phyloP scores from a whole-genome alignment of 2,329 filamentous ascomycete species.

The Talaromyces verruculosus region DNA sequence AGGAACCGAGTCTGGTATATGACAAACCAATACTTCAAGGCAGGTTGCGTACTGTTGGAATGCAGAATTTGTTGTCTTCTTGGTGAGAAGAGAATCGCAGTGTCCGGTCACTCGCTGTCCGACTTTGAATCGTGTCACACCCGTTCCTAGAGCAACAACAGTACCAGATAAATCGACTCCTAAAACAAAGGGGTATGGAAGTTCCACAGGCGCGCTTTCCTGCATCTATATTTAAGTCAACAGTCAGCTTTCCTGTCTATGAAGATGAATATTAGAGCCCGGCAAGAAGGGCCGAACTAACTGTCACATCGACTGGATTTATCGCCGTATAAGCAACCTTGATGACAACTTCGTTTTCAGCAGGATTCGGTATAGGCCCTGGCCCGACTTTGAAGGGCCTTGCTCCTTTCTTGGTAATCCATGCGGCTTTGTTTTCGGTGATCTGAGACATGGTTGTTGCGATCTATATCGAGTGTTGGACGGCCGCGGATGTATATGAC shows the following conservation, averaged over 20 bases:
- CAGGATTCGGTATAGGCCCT: constrained; percentile 19
- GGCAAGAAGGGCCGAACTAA: neutral
- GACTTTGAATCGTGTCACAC: constrained; percentile 44
- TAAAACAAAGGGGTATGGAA: constrained; percentile 36
- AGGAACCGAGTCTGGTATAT: constrained; percentile 36
- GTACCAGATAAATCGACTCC: constrained; percentile 49
- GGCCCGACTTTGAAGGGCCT: constrained; percentile 17
- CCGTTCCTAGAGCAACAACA: constrained; percentile 46
- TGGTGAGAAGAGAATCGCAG: constrained; percentile 2
- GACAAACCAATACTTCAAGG: constrained; percentile 9
- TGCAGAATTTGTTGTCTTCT: neutral
- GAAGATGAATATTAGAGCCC: neutral
- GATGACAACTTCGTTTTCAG: constrained; percentile 19
- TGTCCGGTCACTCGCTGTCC: constrained; percentile 45
- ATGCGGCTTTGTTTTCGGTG: constrained; percentile 20
- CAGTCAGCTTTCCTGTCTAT: neutral
- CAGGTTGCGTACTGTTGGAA: constrained; percentile 13
- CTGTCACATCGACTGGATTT: constrained; percentile 21
- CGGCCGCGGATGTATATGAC: neutral
- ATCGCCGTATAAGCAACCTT: constrained; percentile 21
- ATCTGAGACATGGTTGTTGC: constrained; percentile 4
- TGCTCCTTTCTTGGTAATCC: constrained; percentile 13
- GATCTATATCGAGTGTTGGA: neutral
- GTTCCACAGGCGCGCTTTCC: neutral
- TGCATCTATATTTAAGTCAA: neutral